A percentile compares a stretch with the other conserved stretches of the same genome.
phyloP scores from a whole-genome alignment of 176 grass and related monocot species.

The Melocanna baccifera region DNA sequence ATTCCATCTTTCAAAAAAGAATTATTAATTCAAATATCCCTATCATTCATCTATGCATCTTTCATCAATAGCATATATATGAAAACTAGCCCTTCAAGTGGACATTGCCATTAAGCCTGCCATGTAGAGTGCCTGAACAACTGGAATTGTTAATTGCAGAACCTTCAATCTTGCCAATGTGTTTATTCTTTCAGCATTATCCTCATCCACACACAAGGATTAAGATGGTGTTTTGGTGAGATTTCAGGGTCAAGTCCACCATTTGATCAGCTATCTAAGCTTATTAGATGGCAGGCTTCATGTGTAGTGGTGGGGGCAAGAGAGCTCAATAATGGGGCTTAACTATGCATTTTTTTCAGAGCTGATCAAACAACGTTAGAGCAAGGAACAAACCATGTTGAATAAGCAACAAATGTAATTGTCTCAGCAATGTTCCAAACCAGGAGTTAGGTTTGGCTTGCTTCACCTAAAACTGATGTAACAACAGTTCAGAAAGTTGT shows the following conservation, averaged over 20 bases:
- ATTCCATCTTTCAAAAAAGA: not conserved
- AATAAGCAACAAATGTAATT: not conserved
- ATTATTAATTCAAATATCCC: constrained; percentile 11
- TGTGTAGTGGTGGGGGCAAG: not conserved
- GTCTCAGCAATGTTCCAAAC: not conserved
- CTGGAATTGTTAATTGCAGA: constrained; percentile 21
- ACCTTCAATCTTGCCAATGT: constrained; percentile 15
- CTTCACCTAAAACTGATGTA: constrained; percentile 20
- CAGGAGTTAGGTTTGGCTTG: not conserved
- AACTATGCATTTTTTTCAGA: not conserved
- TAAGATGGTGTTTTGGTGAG: constrained; percentile 23
- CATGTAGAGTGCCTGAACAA: constrained; percentile 26
- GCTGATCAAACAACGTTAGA: not conserved
- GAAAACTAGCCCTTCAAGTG: constrained; percentile 12
- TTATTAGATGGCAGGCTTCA: constrained; percentile 15
- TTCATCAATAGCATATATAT: constrained; percentile 2
- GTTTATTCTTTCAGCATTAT: constrained; percentile 36
- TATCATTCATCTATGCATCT: constrained; percentile 16
- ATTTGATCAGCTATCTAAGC: constrained; percentile 18
- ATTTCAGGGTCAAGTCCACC: constrained; percentile 14
- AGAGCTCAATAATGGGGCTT: constrained; percentile 26
- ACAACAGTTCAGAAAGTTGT: not conserved
- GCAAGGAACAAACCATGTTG: not conserved
- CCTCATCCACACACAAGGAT: not conserved
- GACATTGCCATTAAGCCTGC: not conserved